Evolutionary conservation across 2,329 filamentous ascomycete genomes (phyloP).

Genomic region (Aspergillus spinulosporus): DNA sequence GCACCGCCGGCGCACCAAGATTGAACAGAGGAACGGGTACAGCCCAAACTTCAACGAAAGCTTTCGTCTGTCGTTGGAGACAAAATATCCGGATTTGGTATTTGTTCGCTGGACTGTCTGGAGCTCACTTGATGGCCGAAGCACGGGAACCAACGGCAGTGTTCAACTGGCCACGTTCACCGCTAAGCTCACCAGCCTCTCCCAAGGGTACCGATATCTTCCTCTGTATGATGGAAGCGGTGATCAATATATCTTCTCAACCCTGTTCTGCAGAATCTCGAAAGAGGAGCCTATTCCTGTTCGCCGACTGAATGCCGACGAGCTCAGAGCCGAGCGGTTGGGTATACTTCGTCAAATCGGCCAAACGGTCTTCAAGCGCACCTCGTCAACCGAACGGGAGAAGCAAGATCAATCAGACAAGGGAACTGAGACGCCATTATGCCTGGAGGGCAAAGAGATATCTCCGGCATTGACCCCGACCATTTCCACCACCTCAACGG

Average conservation of each 20-base stretch:
- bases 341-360: slow-evolving; percentile 46
- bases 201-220: slow-evolving; percentile 88
- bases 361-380: slow-evolving; percentile 47
- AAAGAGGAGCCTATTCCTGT: slow-evolving; percentile 56
- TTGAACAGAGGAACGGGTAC: slow-evolving; percentile 86
- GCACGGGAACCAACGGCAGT: slow-evolving; percentile 62
- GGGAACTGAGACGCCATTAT: slow-evolving; percentile 30
- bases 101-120: slow-evolving; percentile 93
- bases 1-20: slow-evolving; percentile 74
- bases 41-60: slow-evolving; percentile 83
- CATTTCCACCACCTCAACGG: slow-evolving; percentile 38
- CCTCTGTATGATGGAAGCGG: slow-evolving; percentile 85
- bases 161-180: slow-evolving; percentile 81
- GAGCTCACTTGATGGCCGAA: slow-evolving; percentile 76
- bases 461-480: slow-evolving; percentile 40
- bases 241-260: slow-evolving; percentile 92
- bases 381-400: slow-evolving; percentile 43
- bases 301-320: slow-evolving; percentile 39
- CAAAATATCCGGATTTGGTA: slow-evolving; percentile 90
- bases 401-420: slow-evolving; percentile 31
- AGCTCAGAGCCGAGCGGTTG: slow-evolving; percentile 42
- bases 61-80: slow-evolving; percentile 79
- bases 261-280: slow-evolving; percentile 85
- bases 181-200: slow-evolving; percentile 84
- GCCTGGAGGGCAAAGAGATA: slow-evolving; percentile 35